Base-by-base conservation (phyloP, 2,329 filamentous ascomycete species). In the Gremmenia infestans region DNA sequence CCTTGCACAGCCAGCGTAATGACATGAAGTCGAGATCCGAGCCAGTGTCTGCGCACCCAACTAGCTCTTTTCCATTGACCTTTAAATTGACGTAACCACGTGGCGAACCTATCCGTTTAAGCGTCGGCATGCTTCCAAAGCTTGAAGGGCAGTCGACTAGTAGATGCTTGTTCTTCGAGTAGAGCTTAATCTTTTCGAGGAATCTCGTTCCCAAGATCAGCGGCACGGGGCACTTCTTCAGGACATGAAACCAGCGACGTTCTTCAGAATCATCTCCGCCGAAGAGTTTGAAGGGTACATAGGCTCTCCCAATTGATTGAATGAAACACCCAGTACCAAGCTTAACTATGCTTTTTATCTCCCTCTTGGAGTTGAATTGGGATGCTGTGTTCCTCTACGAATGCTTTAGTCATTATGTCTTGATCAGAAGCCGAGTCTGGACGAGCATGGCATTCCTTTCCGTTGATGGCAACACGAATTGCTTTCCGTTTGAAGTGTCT, bases 21-120 rank as follows among this genome's bases (percentile, higher is more conserved):
- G 54, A 53, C 52, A 60, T 60, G 17, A 58, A 42, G 32, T 60
- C 50, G 4, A 58, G 49, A 45, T 60, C 58, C 3, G 58, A 60
- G 8, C 52, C 55, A 1, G 55, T 55, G 14, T 60, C 52, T 5
- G 53, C 52, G 37, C 46, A 49, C 25, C 42, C 53, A 12, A 32
- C 22, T 3, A 58, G 19, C 2, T n/a, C 8, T 25, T 36, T 17
- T 3, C 57, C 54, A 35, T 59, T 37, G 4, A 52, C 54, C 2
- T 9, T 9, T 22, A 59, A 55, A 8, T 50, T 22, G 11, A 59
- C 49, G 7, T 11, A 15, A 11, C 32, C 39, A n/a, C 40, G 36
- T 1, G 57, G 54, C 9, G 54, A 57, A 14, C 57, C 57, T 8
- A 59, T 37, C 40, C 51, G 53, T 28, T 53, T 52, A 9, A 60